phyloP scores from a whole-genome alignment of 2,329 filamentous ascomycete species.

The Ascomycota sp. region DNA sequence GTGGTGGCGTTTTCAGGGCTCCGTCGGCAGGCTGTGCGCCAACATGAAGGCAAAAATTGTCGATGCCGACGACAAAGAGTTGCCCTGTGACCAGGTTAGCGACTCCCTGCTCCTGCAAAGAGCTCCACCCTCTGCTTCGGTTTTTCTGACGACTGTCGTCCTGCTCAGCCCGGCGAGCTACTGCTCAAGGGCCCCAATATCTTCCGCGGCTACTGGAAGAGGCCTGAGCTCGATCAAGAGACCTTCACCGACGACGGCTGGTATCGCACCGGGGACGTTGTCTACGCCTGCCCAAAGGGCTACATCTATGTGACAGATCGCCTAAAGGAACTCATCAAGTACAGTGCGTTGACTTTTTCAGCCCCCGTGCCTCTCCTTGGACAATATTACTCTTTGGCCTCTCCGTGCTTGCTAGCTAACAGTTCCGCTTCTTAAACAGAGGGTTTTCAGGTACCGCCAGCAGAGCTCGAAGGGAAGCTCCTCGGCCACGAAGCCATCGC shows the following conservation, averaged over 20 bases:
- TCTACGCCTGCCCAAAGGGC: conserved; percentile 51
- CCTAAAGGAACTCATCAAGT: conserved; percentile 42
- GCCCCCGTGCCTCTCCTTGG: too few species aligned
- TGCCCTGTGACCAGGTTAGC: conserved; percentile 26
- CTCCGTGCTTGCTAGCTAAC: too few species aligned
- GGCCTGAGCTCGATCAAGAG: conserved; percentile 44
- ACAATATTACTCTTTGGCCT: too few species aligned
- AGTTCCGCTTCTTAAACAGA: conserved; percentile 11
- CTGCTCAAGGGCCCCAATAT: conserved; percentile 63
- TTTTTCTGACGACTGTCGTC: background rate
- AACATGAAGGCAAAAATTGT: conserved; percentile 70
- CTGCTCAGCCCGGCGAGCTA: conserved; percentile 35
- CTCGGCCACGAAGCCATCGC: conserved; percentile 20
- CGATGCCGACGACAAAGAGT: conserved; percentile 31
- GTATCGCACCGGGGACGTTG: conserved; percentile 80
- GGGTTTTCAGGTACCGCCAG: conserved; percentile 47
- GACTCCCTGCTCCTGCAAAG: too few species aligned
- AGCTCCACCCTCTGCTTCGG: too few species aligned
- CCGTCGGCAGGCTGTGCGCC: conserved; percentile 54
- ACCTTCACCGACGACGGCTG: conserved; percentile 57
- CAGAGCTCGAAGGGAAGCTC: conserved; percentile 35
- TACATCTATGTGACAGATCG: conserved; percentile 85
- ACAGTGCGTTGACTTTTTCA: conserved; percentile 16
- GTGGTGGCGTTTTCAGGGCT: conserved; percentile 56
- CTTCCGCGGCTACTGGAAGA: conserved; percentile 59